Percentiles rank a stretch among this genome's conserved stretches.
phyloP scores from a whole-genome alignment of 2,329 filamentous ascomycete genomes.

The Cladosporium velox region DNA sequence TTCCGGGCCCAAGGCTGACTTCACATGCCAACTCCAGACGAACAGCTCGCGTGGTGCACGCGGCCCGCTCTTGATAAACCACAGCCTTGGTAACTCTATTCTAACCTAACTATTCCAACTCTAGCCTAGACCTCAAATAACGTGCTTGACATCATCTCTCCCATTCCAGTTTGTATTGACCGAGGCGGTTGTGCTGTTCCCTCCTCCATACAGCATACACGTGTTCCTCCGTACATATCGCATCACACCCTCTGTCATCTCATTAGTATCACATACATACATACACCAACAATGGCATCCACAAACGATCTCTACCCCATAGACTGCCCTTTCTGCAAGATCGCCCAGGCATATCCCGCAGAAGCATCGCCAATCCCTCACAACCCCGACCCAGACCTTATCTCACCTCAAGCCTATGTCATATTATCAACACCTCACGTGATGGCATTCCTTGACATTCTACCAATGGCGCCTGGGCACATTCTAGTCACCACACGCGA shows the following conservation, averaged over 20 bases:
- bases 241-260: neutral
- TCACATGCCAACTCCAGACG: neutral
- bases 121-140: neutral
- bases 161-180: neutral
- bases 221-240: neutral
- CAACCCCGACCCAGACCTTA: conserved; percentile 38
- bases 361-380: conserved; percentile 31
- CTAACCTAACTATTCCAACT: neutral
- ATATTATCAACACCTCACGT: conserved; percentile 76
- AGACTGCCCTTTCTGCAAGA: conserved; percentile 61
- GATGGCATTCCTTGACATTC: conserved; percentile 89
- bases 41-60: neutral
- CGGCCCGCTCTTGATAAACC: neutral
- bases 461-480: conserved; percentile 82
- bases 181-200: neutral
- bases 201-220: neutral
- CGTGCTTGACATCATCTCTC: conserved; percentile 10
- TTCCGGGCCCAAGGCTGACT: neutral
- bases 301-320: conserved; percentile 44
- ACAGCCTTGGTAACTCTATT: neutral
- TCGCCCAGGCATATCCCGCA: conserved; percentile 53
- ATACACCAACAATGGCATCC: conserved; percentile 10
- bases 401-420: conserved; percentile 52
- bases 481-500: conserved; percentile 75
- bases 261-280: neutral